phyloP scores from a whole-genome alignment of 805 yeast species.

The Lipomyces starkeyi region DNA sequence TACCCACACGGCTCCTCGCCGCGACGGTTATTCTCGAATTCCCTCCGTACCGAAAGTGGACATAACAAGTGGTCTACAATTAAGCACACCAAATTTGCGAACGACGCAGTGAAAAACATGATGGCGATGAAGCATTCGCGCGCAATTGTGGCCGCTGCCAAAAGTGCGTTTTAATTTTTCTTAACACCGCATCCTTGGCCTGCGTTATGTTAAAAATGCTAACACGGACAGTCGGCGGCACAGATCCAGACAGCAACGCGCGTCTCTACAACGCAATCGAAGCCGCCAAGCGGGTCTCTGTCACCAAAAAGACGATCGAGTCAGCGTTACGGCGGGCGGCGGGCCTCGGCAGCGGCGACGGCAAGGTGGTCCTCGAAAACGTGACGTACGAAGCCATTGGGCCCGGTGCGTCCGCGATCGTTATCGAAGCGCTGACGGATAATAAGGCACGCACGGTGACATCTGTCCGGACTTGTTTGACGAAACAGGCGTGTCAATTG shows the following conservation, averaged over 20 bases:
- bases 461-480: conserved; percentile 73
- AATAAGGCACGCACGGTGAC: conserved; percentile 84
- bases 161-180: conserved; percentile 43
- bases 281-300: conserved; percentile 73
- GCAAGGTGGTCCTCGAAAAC: conserved; percentile 51
- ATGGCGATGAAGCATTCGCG: conserved; percentile 73
- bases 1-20: not conserved
- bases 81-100: conserved; percentile 90
- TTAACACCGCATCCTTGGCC: conserved; percentile 7
- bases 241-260: conserved; percentile 66
- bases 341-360: conserved; percentile 60
- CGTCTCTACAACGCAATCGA: conserved; percentile 75
- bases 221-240: conserved; percentile 56
- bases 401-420: conserved; percentile 87
- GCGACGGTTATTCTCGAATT: not conserved
- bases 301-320: conserved; percentile 84
- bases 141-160: conserved; percentile 76
- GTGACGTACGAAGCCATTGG: conserved; percentile 88
- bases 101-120: conserved; percentile 78
- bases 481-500: conserved; percentile 64
- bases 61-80: conserved; percentile 97
- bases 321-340: conserved; percentile 85
- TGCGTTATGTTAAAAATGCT: not conserved
- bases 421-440: conserved; percentile 87
- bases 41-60: conserved; percentile 58